These are phyloP conservation scores for Wickerhamomyces subpelliculosus DNA, from an alignment of 805 yeast species.

Conservation along the genomic window DNA sequence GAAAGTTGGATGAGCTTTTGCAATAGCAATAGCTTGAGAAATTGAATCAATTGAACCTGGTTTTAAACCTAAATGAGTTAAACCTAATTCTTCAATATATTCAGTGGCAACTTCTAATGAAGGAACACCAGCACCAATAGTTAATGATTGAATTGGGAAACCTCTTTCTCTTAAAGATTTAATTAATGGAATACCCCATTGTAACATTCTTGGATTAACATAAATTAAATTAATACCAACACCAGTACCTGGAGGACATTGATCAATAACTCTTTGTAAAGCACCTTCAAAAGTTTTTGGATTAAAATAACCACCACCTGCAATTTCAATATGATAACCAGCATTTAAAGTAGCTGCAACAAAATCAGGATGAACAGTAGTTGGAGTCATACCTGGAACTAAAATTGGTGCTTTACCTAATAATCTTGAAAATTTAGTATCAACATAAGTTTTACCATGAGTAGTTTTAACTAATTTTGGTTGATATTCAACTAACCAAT, in stretches of 20 bases:
- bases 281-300: slow-evolving; percentile 69
- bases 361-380: slow-evolving; percentile 91
- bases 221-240: slow-evolving; percentile 89
- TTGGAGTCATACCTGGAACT: slow-evolving; percentile 99
- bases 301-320: slow-evolving; percentile 97
- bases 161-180: slow-evolving; percentile 84
- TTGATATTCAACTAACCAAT: slow-evolving; percentile 85
- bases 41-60: slow-evolving; percentile 97
- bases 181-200: slow-evolving; percentile 97
- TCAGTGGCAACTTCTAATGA: slow-evolving; percentile 95
- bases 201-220: slow-evolving; percentile 95
- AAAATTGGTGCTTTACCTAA: slow-evolving; percentile 93
- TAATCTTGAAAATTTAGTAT: slow-evolving; percentile 88
- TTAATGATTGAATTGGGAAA: slow-evolving; percentile 90
- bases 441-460: slow-evolving; percentile 72
- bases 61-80: slow-evolving; percentile 91
- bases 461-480: slow-evolving; percentile 79
- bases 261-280: slow-evolving; percentile 60
- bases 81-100: slow-evolving; percentile 85
- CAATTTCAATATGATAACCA: slow-evolving; percentile 95
- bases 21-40: slow-evolving; percentile 78
- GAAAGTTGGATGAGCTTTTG: slow-evolving; percentile 92
- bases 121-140: slow-evolving; percentile 99
- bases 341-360: slow-evolving; percentile 92
- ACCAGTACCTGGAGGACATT: slow-evolving; percentile 79